Evolutionary conservation across 371 early-diverging fungal species (phyloP), one percentile per base, ranked within the genome.

Genomic region (Mortierella polycephala): DNA sequence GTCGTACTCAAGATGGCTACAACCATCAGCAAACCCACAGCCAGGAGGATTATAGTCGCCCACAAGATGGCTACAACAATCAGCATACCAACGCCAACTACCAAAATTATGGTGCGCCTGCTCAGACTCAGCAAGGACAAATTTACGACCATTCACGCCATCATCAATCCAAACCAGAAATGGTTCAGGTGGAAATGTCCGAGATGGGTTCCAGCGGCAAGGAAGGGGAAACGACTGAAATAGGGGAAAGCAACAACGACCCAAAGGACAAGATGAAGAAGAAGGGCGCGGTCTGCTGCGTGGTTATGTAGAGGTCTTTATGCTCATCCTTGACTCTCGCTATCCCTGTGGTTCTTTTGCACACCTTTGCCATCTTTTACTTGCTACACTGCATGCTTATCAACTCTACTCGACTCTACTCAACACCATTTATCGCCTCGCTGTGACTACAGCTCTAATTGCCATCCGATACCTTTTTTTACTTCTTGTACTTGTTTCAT

Each of bases 281-380:
- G 76, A 76, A 76, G 40, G 68, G 67, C 0, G 18, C 60, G 5
- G 67, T 76, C 18, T 76, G 76, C 57, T 76, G 76, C 45, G 45
- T 67, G 45, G 51, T 76, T 39, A 68, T 68, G 65, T 74, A 69
- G 57, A n/a, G 16, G 51, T 18, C 9, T 18, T n/a, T 16, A n/a
- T 51, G n/a, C 18, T 5, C 13, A 16, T 18, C 10, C n/a, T 40
- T 42, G 23, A n/a, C 47, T 42, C 40, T n/a, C 30, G 47, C 23
- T 18, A 45, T 49, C 46, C 57, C 41, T 39, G 37, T 14, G 50
- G 37, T 42, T 59, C 45, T 42, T 21, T 59, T 23, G 11, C 9
- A 18, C 45, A 20, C 18, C 45, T 20, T 1, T 11, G 12, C 21
- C 59, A 21, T 46, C 21, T 46, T 12, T 45, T 66, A n/a, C 39